phyloP scores from a whole-genome alignment of 139 green algal species.

The Coelastrella sp. region DNA sequence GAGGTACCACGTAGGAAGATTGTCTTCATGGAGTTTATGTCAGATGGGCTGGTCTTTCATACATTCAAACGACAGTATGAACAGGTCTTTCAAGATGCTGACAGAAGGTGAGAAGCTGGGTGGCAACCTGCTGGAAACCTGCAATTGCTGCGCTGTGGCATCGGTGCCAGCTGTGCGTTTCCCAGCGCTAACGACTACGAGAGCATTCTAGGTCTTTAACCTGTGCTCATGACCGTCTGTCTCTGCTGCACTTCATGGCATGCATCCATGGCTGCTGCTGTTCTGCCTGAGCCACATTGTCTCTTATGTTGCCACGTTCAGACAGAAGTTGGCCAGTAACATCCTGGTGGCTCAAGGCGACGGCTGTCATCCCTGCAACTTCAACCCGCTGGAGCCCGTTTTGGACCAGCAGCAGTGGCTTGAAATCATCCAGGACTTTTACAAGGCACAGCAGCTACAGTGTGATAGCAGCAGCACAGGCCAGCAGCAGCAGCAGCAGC shows the following conservation, averaged over 20 bases:
- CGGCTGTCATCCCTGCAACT: constrained; percentile 19
- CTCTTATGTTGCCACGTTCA: background rate
- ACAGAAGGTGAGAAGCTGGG: background rate
- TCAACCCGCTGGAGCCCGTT: background rate
- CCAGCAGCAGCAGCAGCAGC: background rate
- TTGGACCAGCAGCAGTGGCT: background rate
- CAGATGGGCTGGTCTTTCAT: background rate
- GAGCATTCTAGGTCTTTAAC: no score
- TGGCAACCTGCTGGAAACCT: no score
- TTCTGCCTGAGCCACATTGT: no score
- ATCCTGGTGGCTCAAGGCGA: constrained; percentile 5
- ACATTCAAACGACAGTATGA: background rate
- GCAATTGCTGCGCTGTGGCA: no score
- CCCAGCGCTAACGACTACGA: no score
- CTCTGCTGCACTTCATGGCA: no score
- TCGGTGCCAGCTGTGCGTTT: no score
- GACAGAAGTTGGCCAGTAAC: background rate
- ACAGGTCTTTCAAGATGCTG: background rate
- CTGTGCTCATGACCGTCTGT: no score
- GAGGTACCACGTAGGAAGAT: background rate
- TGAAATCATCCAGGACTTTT: background rate
- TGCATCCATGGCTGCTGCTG: no score
- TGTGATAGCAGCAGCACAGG: background rate
- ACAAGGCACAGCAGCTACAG: background rate
- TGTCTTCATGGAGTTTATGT: background rate